These are phyloP conservation scores for Teunomyces aglyptinius DNA, from an alignment of 805 yeast genomes.

Conservation along the genomic window DNA sequence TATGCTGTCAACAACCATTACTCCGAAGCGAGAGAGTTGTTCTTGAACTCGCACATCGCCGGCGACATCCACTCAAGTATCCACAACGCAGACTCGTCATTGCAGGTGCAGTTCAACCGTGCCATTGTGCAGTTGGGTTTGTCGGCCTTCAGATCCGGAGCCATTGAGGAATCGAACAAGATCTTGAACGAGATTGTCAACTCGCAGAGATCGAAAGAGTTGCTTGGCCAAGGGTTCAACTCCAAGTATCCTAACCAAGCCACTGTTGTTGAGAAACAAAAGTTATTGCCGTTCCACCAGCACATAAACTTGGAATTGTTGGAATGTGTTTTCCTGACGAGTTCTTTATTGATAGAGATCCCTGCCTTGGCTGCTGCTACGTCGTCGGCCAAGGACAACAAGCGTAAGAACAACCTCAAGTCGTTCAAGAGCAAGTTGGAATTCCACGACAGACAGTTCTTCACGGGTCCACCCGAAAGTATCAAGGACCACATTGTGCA, in stretches of 20 bases:
- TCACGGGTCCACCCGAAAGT: slow-evolving; percentile 97
- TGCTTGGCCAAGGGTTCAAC: slow-evolving; percentile 83
- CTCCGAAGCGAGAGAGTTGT: slow-evolving; percentile 81
- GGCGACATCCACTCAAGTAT: slow-evolving; percentile 58
- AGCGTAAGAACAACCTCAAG: slow-evolving; percentile 58
- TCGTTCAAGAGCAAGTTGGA: slow-evolving; percentile 90
- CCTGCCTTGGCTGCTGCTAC: slow-evolving; percentile 78
- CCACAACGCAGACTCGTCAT: slow-evolving; percentile 76
- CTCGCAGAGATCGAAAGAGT: slow-evolving; percentile 82
- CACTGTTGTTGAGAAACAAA: slow-evolving; percentile 64
- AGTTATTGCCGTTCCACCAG: slow-evolving; percentile 95
- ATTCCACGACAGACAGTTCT: slow-evolving; percentile 88
- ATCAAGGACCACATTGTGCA: slow-evolving; percentile 90
- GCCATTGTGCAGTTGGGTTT: slow-evolving; percentile 94
- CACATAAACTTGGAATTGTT: slow-evolving; percentile 94
- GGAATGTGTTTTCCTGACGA: slow-evolving; percentile 90
- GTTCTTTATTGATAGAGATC: slow-evolving; percentile 84
- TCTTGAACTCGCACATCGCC: slow-evolving; percentile 73
- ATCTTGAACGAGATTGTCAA: slow-evolving; percentile 84
- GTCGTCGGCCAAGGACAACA: slow-evolving; percentile 57
- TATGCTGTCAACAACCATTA: slow-evolving; percentile 86
- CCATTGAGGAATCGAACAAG: slow-evolving; percentile 83
- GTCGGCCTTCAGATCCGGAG: slow-evolving; percentile 89
- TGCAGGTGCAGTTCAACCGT: slow-evolving; percentile 93
- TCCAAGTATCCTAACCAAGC: slow-evolving; percentile 64